phyloP scores from a whole-genome alignment of 306 rosid species.

The Cotoneaster glaucophyllus region DNA sequence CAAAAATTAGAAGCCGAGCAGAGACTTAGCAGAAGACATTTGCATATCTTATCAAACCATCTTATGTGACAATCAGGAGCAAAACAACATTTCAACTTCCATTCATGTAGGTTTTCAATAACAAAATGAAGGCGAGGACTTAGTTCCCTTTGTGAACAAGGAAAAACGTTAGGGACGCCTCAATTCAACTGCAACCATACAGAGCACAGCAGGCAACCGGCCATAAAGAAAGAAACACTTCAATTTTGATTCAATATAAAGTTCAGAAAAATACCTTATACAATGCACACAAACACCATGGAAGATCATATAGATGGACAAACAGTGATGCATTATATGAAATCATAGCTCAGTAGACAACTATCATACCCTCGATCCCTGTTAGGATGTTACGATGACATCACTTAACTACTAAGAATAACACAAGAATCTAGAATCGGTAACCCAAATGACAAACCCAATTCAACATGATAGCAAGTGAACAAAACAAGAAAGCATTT shows the following conservation, averaged over 20 bases:
- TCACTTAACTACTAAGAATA: neutral
- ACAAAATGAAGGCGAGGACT: neutral
- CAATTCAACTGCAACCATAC: neutral
- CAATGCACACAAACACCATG: neutral
- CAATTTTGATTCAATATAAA: neutral
- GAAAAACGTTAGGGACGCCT: neutral
- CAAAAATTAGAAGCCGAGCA: slow-evolving; percentile 1
- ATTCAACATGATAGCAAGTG: neutral
- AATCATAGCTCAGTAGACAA: neutral
- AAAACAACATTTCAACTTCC: neutral
- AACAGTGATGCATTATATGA: neutral
- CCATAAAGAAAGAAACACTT: neutral
- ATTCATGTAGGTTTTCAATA: neutral
- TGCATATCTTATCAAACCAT: neutral
- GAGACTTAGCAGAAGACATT: neutral
- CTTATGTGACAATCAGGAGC: neutral
- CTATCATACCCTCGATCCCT: neutral
- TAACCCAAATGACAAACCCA: neutral
- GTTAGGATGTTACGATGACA: neutral
- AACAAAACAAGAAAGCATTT: neutral
- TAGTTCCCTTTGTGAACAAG: neutral
- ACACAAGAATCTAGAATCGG: neutral
- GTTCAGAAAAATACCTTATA: neutral
- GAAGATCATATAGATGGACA: neutral
- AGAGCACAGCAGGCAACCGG: neutral